A percentile compares a stretch with the other conserved stretches of the same genome.
phyloP scores from a whole-genome alignment of 2,329 filamentous ascomycete genomes.

The Fusarium sp. region DNA sequence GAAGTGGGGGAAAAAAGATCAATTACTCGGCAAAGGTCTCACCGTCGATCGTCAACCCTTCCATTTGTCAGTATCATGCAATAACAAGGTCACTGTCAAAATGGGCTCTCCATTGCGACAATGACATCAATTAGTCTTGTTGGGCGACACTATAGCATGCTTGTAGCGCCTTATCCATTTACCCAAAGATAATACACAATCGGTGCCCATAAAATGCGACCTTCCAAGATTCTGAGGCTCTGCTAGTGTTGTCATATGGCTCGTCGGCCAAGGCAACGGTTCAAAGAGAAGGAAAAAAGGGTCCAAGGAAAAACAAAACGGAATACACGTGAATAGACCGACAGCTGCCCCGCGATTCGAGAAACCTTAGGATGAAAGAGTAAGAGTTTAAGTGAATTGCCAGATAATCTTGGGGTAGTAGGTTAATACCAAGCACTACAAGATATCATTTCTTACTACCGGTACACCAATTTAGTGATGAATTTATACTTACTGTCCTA shows the following conservation, averaged over 20 bases:
- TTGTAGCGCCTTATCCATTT: conserved; percentile 5
- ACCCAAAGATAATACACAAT: not conserved
- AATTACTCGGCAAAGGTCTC: too few relatives aligned
- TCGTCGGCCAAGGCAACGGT: conserved; percentile 13
- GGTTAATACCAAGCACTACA: not conserved
- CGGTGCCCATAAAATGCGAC: not conserved
- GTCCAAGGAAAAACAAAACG: conserved; percentile 12
- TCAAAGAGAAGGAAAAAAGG: conserved; percentile 11
- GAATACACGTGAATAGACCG: conserved; percentile 33
- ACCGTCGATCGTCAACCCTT: too few relatives aligned
- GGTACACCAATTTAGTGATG: too few relatives aligned
- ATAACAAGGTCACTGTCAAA: not conserved
- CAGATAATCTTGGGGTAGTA: not conserved
- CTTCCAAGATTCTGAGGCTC: conserved; percentile 4
- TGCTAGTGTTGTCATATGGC: not conserved
- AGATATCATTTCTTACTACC: too few relatives aligned
- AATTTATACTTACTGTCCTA: too few relatives aligned
- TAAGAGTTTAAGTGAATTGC: not conserved
- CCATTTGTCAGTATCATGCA: too few relatives aligned
- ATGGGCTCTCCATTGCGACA: not conserved
- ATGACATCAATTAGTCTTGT: not conserved
- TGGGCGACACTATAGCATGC: not conserved
- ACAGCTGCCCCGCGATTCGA: conserved; percentile 39
- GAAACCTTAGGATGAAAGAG: not conserved
- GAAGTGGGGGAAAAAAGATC: too few relatives aligned